Evolutionary conservation across 2,329 filamentous ascomycete species (phyloP).

Genomic region (Botrytis byssoidea): DNA sequence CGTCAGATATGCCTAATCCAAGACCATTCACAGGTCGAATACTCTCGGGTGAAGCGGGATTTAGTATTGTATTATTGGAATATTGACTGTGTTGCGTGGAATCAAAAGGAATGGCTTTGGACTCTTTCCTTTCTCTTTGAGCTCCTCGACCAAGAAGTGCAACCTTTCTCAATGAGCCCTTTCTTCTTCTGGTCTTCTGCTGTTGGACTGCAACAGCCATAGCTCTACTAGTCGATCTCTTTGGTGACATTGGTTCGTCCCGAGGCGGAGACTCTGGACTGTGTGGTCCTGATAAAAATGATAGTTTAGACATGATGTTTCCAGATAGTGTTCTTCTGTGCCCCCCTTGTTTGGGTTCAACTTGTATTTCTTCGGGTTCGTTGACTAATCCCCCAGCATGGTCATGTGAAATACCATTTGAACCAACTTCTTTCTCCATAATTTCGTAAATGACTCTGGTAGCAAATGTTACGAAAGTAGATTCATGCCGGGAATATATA

Average conservation of each 20-base stretch:
- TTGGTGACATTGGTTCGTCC: slow-evolving; percentile 35
- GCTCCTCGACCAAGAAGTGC: slow-evolving; percentile 75
- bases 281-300: slow-evolving; percentile 53
- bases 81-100: slow-evolving; percentile 31
- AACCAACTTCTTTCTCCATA: background rate
- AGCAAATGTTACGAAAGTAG: background rate
- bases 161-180: slow-evolving; percentile 83
- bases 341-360: slow-evolving; percentile 43
- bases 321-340: slow-evolving; percentile 44
- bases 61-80: slow-evolving; percentile 27
- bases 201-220: slow-evolving; percentile 43
- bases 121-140: slow-evolving; percentile 58
- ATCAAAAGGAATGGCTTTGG: slow-evolving; percentile 41
- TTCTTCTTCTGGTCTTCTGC: slow-evolving; percentile 64
- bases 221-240: slow-evolving; percentile 34
- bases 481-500: background rate
- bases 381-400: slow-evolving; percentile 7
- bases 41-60: slow-evolving; percentile 34
- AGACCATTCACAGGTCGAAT: slow-evolving; percentile 35
- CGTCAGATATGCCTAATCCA: slow-evolving; percentile 50
- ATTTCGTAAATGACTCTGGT: background rate
- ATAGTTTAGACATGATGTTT: slow-evolving; percentile 65
- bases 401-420: background rate
- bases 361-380: slow-evolving; percentile 17
- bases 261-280: slow-evolving; percentile 38